Evolutionary conservation across 768 basidiomycete species (phyloP).

Genomic region (Tephrocybe sp.): DNA sequence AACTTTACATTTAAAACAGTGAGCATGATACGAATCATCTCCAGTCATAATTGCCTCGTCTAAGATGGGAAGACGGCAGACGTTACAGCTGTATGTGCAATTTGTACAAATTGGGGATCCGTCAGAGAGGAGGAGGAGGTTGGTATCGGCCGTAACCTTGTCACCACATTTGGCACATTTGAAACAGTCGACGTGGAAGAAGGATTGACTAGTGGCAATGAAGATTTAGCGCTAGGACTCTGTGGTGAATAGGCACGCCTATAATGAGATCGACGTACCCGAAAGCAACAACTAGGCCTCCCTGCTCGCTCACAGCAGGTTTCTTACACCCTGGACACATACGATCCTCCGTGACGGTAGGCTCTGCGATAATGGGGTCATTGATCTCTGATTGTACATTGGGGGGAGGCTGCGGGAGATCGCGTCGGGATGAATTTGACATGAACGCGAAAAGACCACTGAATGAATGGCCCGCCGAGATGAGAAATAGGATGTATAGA

Average conservation of each 20-base stretch:
- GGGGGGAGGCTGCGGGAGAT: conserved; percentile 24
- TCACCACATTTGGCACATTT: conserved; percentile 95
- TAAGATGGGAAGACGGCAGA: conserved; percentile 90
- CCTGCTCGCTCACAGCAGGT: conserved; percentile 77
- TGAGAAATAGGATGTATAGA: conserved; percentile 15
- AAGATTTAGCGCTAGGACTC: not conserved
- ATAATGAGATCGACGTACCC: conserved; percentile 57
- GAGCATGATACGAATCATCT: conserved; percentile 97
- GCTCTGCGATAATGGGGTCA: conserved; percentile 19
- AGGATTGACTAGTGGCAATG: conserved; percentile 65
- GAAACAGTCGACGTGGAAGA: conserved; percentile 95
- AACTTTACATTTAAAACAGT: conserved; percentile 97
- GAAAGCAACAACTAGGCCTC: conserved; percentile 91
- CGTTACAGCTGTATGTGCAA: conserved; percentile 94
- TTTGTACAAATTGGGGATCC: conserved; percentile 95
- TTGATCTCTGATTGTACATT: conserved; percentile 24
- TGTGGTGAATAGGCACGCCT: not conserved
- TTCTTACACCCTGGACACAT: conserved; percentile 80
- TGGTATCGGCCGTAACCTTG: conserved; percentile 94
- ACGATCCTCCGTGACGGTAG: conserved; percentile 46
- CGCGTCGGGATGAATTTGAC: conserved; percentile 24
- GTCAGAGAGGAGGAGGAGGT: conserved; percentile 93
- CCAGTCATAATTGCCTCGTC: conserved; percentile 99
- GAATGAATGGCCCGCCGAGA: conserved; percentile 10
- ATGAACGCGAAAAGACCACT: conserved; percentile 1